These are phyloP conservation scores for Nemophila menziesii DNA, from an alignment of 257 asterid species.

Conservation along the genomic window DNA sequence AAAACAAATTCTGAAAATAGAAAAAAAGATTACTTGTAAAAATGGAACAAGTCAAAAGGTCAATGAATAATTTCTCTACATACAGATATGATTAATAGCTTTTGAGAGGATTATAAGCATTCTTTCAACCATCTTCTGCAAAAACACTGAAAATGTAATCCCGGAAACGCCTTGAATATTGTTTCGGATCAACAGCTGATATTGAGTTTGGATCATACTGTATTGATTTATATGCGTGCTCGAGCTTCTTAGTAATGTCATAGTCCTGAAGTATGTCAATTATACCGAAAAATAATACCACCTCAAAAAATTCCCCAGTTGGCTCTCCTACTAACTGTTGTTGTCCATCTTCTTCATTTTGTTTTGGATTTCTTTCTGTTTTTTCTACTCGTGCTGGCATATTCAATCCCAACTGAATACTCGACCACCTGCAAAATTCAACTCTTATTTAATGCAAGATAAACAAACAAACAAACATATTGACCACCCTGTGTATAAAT, in stretches of 20 bases:
- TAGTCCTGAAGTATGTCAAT: constrained; percentile 97
- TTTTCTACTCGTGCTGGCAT: constrained; percentile 94
- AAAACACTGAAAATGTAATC: constrained; percentile 77
- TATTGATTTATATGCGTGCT: constrained; percentile 89
- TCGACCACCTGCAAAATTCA: constrained; percentile 50
- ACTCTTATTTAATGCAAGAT: too few species aligned
- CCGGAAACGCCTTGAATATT: constrained; percentile 75
- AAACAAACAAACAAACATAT: too few species aligned
- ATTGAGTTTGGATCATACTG: constrained; percentile 87
- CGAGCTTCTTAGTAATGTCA: constrained; percentile 86
- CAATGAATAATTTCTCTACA: too few species aligned
- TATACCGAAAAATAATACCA: constrained; percentile 69
- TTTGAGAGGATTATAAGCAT: too few species aligned
- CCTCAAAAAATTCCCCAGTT: constrained; percentile 83
- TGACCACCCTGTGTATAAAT: too few species aligned
- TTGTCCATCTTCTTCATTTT: too few species aligned
- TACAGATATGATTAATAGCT: too few species aligned
- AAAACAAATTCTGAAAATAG: too few species aligned
- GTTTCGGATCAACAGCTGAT: constrained; percentile 91
- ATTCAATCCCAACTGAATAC: constrained; percentile 68
- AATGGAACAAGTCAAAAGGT: too few species aligned
- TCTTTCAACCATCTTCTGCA: constrained; percentile 51
- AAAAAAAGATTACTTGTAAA: too few species aligned
- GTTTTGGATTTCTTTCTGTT: constrained; percentile 39
- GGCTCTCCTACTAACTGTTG: constrained; percentile 73